phyloP scores from a whole-genome alignment of 2,329 filamentous ascomycete genomes.

The Ilyonectria sp. region DNA sequence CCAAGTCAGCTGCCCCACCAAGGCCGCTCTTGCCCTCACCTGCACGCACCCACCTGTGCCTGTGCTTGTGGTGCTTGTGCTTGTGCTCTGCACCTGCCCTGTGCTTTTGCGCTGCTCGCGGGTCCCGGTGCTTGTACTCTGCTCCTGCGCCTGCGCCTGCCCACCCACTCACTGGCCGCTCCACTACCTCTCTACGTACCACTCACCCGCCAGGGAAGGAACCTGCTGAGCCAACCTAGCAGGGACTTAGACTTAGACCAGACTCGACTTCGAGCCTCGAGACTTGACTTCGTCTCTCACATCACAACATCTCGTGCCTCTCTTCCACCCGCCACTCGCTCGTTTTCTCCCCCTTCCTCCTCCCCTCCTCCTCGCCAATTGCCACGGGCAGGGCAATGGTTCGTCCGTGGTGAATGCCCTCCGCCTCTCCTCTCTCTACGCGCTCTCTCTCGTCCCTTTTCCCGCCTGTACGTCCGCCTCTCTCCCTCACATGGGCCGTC shows the following conservation, averaged over 20 bases:
- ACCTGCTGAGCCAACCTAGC: conserved; percentile 48
- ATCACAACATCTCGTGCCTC: conserved; percentile 47
- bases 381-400: conserved; percentile 57
- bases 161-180: conserved; percentile 24
- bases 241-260: conserved; percentile 47
- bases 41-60: conserved; percentile 24
- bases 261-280: conserved; percentile 48
- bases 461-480: conserved; percentile 21
- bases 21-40: conserved; percentile 40
- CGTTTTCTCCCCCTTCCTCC: conserved; percentile 38
- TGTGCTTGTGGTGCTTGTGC: conserved; percentile 29
- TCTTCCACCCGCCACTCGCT: conserved; percentile 44
- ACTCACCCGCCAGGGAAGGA: conserved; percentile 29
- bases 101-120: not conserved
- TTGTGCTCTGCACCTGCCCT: conserved; percentile 5
- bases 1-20: conserved; percentile 54
- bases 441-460: conserved; percentile 31
- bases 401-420: conserved; percentile 54
- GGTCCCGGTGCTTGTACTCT: conserved; percentile 25
- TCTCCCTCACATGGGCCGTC: conserved; percentile 40
- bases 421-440: conserved; percentile 34
- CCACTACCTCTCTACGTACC: conserved; percentile 32
- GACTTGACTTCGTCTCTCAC: conserved; percentile 45
- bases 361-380: conserved; percentile 50
- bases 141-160: conserved; percentile 23